Conservation (phyloP, 139 green algal species). For the Chlamydomonas schloesseri region DNA sequence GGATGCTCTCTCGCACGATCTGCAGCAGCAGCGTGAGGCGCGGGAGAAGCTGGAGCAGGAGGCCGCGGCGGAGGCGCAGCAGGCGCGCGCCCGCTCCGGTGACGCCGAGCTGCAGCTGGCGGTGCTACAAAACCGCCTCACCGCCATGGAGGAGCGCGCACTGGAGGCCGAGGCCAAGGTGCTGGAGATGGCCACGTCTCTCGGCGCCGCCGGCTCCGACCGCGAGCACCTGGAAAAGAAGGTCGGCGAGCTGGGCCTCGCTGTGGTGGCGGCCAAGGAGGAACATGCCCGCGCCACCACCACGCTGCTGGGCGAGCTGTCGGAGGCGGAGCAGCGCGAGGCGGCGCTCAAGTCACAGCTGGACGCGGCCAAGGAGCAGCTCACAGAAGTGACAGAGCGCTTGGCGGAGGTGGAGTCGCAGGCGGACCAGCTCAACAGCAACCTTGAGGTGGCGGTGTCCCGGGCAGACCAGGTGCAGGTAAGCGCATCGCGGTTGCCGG, state of each 20-base stretch:
- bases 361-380: not conserved
- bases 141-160: not conserved
- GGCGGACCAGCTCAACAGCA: not conserved
- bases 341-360: not conserved
- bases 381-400: not conserved
- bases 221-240: not conserved
- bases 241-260: not conserved
- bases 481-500: too few species aligned
- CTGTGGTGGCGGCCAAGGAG: not conserved
- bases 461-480: not conserved
- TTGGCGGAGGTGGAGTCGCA: constrained; percentile 5
- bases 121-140: not conserved
- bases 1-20: too few species aligned
- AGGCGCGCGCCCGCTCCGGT: not conserved
- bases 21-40: not conserved
- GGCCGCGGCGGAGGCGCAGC: not conserved
- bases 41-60: not conserved
- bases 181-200: not conserved
- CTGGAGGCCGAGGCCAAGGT: not conserved
- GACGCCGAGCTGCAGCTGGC: not conserved
- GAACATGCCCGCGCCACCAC: not conserved
- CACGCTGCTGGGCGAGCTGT: not conserved
- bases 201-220: not conserved
- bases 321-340: not conserved
- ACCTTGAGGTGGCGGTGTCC: not conserved